These are phyloP conservation scores for Eucalyptus albens DNA, from an alignment of 345 rosid genomes.

Conservation along the genomic window DNA sequence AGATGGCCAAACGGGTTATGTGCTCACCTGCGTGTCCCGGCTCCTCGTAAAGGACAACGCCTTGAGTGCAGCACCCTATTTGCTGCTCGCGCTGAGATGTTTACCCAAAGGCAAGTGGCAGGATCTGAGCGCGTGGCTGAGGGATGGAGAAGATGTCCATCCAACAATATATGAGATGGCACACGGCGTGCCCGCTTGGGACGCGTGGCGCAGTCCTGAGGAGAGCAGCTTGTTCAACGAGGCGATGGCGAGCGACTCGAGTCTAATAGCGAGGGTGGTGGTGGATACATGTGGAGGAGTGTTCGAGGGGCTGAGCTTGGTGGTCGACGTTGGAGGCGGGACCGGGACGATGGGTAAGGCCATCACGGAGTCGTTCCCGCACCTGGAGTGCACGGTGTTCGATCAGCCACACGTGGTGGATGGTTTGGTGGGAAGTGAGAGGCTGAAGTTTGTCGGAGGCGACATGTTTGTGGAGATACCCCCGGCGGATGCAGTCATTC, in stretches of 20 bases:
- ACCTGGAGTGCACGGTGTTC: slow-evolving; percentile 1
- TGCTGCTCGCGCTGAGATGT: not conserved
- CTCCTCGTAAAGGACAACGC: slow-evolving; percentile 9
- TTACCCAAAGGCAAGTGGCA: not conserved
- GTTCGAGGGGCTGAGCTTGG: slow-evolving; percentile 7
- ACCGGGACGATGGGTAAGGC: slow-evolving; percentile 3
- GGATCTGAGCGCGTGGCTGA: slow-evolving; percentile 7
- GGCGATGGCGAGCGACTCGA: slow-evolving; percentile 19
- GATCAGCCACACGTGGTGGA: slow-evolving; percentile 2
- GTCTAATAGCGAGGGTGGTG: not conserved
- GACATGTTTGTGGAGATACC: slow-evolving; percentile 18
- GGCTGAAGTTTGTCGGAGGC: slow-evolving; percentile 14
- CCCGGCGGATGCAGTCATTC: slow-evolving; percentile 1
- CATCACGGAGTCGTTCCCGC: slow-evolving; percentile 5
- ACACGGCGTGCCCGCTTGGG: not conserved
- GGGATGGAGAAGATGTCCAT: not conserved
- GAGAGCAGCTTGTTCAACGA: not conserved
- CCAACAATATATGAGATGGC: not conserved
- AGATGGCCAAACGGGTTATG: not conserved
- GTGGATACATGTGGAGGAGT: not conserved
- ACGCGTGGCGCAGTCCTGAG: not conserved
- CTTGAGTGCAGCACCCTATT: not conserved
- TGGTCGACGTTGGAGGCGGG: slow-evolving; percentile 27
- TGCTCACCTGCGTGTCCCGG: not conserved
- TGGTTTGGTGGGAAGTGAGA: not conserved